Base-by-base conservation (phyloP, 148 eudicot genomes). In the Spergularia bocconei region DNA sequence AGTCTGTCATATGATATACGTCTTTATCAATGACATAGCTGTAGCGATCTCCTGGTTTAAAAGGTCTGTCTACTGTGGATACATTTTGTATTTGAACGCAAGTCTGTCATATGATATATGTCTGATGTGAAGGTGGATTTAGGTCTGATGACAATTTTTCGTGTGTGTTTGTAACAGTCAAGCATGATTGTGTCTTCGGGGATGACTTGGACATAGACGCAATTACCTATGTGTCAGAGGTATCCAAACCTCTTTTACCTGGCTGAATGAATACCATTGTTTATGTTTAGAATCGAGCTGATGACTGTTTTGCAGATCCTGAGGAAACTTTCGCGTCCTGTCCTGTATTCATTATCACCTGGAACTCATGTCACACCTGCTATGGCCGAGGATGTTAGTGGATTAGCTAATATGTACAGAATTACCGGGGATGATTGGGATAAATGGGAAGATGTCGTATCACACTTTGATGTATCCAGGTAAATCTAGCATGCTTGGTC, bases 351-450 rank as follows among this genome's bases (percentile, higher is more conserved):
- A 4, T 73, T 96, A 59, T 96, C 99, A 68, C 99, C 99, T 19
- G 99, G 99, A 72, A 89, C 87, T 29, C 87, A 86, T 83, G 99
- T 81, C 53, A 92, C 94, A 15, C 93, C 99, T 44, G 69, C 82
- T 66, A 81, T 92, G 91, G 99, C 98, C 65, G 86, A 82, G 75
- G 70, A 82, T 57, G 85, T 96, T 13, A 81, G 76, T 64, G 84
- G 81, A 56, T 76, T 92, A 63, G 97, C 83, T 13, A 91, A 91
- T 78, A 96, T 92, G 99, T 96, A 96, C 79, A 84, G 99, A 72
- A 77, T 96, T 76, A 92, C 99, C 6, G 99, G 93, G 21, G 99
- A 96, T 80, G 99, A 96, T 71, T 92, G 99, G 99, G 99, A 96
- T 82, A 75, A 72, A 12, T 96, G 99, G 99, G 78, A 56, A 73